phyloP scores from a whole-genome alignment of 2,329 filamentous ascomycete species.

The Epichloe elymi region DNA sequence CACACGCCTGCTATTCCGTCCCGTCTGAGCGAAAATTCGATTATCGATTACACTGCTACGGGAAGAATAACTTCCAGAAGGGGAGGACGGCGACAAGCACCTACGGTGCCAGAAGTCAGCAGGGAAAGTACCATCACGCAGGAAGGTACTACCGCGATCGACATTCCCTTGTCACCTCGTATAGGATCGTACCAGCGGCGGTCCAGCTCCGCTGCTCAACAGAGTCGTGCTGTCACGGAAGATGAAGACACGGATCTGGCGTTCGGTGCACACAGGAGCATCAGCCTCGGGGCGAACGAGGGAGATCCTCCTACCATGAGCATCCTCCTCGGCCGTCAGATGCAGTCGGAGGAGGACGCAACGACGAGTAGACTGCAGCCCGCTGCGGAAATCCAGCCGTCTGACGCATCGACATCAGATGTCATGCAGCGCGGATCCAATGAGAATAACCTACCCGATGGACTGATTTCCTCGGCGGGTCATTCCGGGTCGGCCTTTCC shows the following conservation, averaged over 20 bases:
- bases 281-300: constrained; percentile 54
- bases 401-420: constrained; percentile 20
- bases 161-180: constrained; percentile 60
- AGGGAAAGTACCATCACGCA: constrained; percentile 28
- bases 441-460: constrained; percentile 33
- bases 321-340: constrained; percentile 38
- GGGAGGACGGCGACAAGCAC: constrained; percentile 13
- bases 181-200: constrained; percentile 42
- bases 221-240: constrained; percentile 39
- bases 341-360: constrained; percentile 17
- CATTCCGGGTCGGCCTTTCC: constrained; percentile 33
- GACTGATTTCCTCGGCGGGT: constrained; percentile 23
- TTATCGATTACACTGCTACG: constrained; percentile 28
- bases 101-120: constrained; percentile 18
- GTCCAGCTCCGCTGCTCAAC: constrained; percentile 58
- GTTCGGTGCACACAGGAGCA: constrained; percentile 49
- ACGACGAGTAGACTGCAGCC: constrained; percentile 23
- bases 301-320: constrained; percentile 53
- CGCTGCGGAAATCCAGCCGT: constrained; percentile 27
- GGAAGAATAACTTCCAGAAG: constrained; percentile 20
- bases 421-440: constrained; percentile 28
- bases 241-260: constrained; percentile 50
- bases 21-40: constrained; percentile 81
- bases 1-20: constrained; percentile 91
- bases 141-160: constrained; percentile 51